Evolutionary conservation across 176 grass and related monocot genomes (phyloP).

Genomic region (Metroxylon sagu): DNA sequence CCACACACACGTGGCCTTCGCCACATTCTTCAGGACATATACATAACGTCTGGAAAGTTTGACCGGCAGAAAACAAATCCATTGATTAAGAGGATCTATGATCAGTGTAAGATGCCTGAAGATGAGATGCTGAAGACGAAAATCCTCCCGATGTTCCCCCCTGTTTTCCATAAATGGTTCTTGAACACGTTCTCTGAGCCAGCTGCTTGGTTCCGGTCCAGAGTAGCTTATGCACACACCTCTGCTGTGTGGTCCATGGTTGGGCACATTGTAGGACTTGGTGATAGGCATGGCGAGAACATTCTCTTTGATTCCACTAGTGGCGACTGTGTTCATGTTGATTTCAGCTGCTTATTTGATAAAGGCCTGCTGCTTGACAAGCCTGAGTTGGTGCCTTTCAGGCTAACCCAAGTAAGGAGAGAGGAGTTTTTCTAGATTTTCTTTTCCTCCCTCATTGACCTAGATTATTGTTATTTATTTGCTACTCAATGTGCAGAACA

Average conservation of each 20-base stretch:
- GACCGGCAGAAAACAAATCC: slow-evolving; percentile 67
- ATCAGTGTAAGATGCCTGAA: slow-evolving; percentile 61
- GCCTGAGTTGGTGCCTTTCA: slow-evolving; percentile 91
- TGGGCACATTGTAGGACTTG: slow-evolving; percentile 92
- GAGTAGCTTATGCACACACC: slow-evolving; percentile 79
- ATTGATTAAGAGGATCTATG: slow-evolving; percentile 80
- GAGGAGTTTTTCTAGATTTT: not conserved
- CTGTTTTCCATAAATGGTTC: slow-evolving; percentile 98
- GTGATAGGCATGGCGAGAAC: slow-evolving; percentile 89
- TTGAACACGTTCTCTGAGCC: slow-evolving; percentile 91
- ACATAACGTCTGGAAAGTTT: slow-evolving; percentile 69
- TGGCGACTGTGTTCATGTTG: slow-evolving; percentile 90
- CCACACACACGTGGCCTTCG: slow-evolving; percentile 77
- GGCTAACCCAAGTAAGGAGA: slow-evolving; percentile 70
- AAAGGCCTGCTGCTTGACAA: slow-evolving; percentile 75
- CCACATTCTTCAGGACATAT: slow-evolving; percentile 97
- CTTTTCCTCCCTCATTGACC: not conserved
- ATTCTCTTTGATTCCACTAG: slow-evolving; percentile 81
- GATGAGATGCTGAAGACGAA: slow-evolving; percentile 77
- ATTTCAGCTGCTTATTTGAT: slow-evolving; percentile 95
- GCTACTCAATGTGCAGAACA: slow-evolving; percentile 46
- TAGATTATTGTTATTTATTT: not conserved
- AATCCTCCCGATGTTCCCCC: slow-evolving; percentile 84
- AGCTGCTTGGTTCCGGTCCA: slow-evolving; percentile 90
- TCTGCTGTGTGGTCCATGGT: slow-evolving; percentile 97